Evolutionary conservation across 768 basidiomycete genomes (phyloP), one percentile per base, ranked within the genome.

Genomic region (Ephemerocybe angulata): DNA sequence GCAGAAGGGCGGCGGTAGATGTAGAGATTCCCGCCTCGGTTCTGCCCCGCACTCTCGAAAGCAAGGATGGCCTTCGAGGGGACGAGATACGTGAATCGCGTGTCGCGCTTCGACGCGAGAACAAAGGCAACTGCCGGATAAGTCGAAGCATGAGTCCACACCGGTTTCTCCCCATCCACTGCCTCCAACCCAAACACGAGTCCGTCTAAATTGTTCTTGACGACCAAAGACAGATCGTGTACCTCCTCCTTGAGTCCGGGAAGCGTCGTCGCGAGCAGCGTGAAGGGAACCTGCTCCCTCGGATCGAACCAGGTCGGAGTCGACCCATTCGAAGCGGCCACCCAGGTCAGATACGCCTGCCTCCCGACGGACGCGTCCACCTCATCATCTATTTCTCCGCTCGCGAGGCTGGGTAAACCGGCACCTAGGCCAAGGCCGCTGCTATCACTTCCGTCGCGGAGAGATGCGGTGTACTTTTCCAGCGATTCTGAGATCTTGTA

Each of bases 101-200:
- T 85, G 67, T 98, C 93, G 27, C 83, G 85, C 66, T 98, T 98
- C 12, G 91, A 93, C 8, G 93, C 93, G 48, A 99, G 76, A 37
- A 99, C 96, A 65, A 98, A 99, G 1, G 93, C 82, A 24, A 99
- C 79, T 0, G 94, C 96, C 19, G 89, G 85, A 68, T 84, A 94
- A 0, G 96, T 98, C n/a, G 84, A 77, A 3, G 72, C 71, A 67
- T 99, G 96, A 49, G 63, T 75, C 93, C 90, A 96, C 28, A 55
- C 57, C 6, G 78, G 72, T 54, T 60, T 50, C 3, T 56, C 58
- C 19, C 59, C 43, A 19, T 56, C 60, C 43, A 15, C 66, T 29
- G 53, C 65, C 60, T 69, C 66, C 27, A 88, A 70, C 6, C 76
- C 64, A 68, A 85, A 87, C 38, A 86, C 72, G 1, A 81, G 73